A percentile compares a stretch with the other conserved stretches of the same genome.
Evolutionary conservation across 2,329 filamentous ascomycete genomes (phyloP).

Genomic region (Penicillium sp.): DNA sequence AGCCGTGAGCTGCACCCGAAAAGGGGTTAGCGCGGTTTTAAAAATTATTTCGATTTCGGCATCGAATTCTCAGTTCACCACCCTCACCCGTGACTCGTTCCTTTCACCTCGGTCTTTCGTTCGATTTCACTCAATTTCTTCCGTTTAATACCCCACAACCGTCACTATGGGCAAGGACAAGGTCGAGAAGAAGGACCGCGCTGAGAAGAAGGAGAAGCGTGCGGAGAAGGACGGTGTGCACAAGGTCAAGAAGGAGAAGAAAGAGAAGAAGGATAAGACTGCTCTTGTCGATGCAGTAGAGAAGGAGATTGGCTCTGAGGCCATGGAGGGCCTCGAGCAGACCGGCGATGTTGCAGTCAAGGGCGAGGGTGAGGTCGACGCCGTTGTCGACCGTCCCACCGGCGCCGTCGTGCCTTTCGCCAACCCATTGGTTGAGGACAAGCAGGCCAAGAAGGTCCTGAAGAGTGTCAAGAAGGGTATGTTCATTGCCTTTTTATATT

Average conservation of each 20-base stretch:
- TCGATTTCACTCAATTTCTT: conserved; percentile 12
- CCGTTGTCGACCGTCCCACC: conserved; percentile 36
- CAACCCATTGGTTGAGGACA: conserved; percentile 50
- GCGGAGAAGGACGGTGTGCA: conserved; percentile 46
- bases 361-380: conserved; percentile 26
- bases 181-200: conserved; percentile 46
- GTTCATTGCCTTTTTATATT: conserved; percentile 1
- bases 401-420: conserved; percentile 51
- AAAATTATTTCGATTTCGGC: conserved; percentile 15
- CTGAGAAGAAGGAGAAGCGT: conserved; percentile 45
- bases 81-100: conserved; percentile 23
- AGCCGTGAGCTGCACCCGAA: background rate
- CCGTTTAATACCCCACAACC: conserved; percentile 14
- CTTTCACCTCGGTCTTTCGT: conserved; percentile 19
- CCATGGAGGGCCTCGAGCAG: conserved; percentile 36
- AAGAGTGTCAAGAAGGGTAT: conserved; percentile 53
- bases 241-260: conserved; percentile 49
- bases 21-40: conserved; percentile 15
- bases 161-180: conserved; percentile 47
- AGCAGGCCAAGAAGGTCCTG: conserved; percentile 51
- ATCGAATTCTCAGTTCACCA: conserved; percentile 11
- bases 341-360: conserved; percentile 23
- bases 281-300: conserved; percentile 39
- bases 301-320: conserved; percentile 39
- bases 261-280: conserved; percentile 44